phyloP scores from a whole-genome alignment of 805 yeast genomes.

The Saccharomyces kudriavzevii region DNA sequence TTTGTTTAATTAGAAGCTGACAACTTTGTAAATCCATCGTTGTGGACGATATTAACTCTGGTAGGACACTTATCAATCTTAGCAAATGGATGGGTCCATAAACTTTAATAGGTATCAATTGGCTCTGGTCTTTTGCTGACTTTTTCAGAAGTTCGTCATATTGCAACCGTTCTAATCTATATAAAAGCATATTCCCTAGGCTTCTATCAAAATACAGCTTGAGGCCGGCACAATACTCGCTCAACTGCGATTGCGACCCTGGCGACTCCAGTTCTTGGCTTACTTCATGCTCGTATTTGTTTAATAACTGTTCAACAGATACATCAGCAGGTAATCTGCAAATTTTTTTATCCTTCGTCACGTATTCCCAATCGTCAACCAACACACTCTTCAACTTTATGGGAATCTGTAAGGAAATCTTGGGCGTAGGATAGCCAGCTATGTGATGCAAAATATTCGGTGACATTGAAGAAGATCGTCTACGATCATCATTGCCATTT shows the following conservation, averaged over 20 bases:
- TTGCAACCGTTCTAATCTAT: slow-evolving; percentile 27
- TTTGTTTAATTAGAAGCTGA: slow-evolving; percentile 22
- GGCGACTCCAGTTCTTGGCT: slow-evolving; percentile 24
- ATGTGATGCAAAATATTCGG: not conserved
- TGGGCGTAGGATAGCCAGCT: slow-evolving; percentile 5
- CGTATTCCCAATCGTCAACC: slow-evolving; percentile 89
- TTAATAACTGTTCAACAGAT: slow-evolving; percentile 47
- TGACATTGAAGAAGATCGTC: not conserved
- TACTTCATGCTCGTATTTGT: slow-evolving; percentile 37
- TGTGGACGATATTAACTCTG: slow-evolving; percentile 73
- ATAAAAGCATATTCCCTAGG: slow-evolving; percentile 31
- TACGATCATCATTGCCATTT: not conserved
- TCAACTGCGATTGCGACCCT: slow-evolving; percentile 41
- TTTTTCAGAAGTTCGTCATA: slow-evolving; percentile 17
- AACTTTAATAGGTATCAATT: slow-evolving; percentile 24
- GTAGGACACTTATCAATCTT: slow-evolving; percentile 67
- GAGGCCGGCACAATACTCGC: slow-evolving; percentile 67
- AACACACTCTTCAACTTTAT: slow-evolving; percentile 58
- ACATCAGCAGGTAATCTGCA: slow-evolving; percentile 52
- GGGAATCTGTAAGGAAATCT: slow-evolving; percentile 53
- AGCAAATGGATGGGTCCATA: slow-evolving; percentile 82
- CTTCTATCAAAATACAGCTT: slow-evolving; percentile 65
- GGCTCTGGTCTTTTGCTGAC: slow-evolving; percentile 7
- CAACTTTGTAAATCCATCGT: slow-evolving; percentile 69
- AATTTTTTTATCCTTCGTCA: slow-evolving; percentile 72